Evolutionary conservation across 2,329 filamentous ascomycete genomes (phyloP), one percentile per base, ranked within the genome.

Genomic region (Aspergillus sp.): DNA sequence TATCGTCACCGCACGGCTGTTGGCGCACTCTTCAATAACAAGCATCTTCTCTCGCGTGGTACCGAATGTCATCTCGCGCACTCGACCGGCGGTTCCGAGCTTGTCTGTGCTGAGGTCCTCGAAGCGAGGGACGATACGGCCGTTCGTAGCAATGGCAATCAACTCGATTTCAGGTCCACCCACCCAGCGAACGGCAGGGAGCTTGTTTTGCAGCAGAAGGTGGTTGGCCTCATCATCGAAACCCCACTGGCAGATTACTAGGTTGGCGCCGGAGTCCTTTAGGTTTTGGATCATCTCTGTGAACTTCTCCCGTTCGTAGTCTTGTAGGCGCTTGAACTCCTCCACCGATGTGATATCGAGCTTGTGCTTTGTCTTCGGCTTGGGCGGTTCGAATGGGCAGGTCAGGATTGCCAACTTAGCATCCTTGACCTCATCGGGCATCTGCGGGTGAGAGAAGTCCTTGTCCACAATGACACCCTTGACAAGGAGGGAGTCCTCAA

Each of bases 291-390:
- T 97, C 95, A 99, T 99, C 80, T 98, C 93, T 58, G 91, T 85
- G 73, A 99, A 99, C 80, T 98, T 99, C 73, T 91, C 89, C 69
- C 88, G 88, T 79, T 99, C 95, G 80, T 99, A 99, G 67, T 84
- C 90, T 74, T 99, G 95, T 64, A 99, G 81, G 79, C 96, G 95
- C 83, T 96, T 97, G 83, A 96, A 99, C 80, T 99, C 95, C 67
- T 98, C 93, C 7, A 99, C 93, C 42, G 88, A 90, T 56, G 92
- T 95, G 73, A 99, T 99, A 72, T 99, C 95, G 61, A 99, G 86
- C 83, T 97, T 96, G 80, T 99, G 95, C 86, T 99, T 99, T 48
- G 95, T 99, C 86, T 99, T 99, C 66, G 95, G 95, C 84, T 99
- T 99, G 51, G 95, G 95, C 33, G 95, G 95, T 81, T 99, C 95